phyloP scores from a whole-genome alignment of 2,329 filamentous ascomycete species.

The Periconia sp. region DNA sequence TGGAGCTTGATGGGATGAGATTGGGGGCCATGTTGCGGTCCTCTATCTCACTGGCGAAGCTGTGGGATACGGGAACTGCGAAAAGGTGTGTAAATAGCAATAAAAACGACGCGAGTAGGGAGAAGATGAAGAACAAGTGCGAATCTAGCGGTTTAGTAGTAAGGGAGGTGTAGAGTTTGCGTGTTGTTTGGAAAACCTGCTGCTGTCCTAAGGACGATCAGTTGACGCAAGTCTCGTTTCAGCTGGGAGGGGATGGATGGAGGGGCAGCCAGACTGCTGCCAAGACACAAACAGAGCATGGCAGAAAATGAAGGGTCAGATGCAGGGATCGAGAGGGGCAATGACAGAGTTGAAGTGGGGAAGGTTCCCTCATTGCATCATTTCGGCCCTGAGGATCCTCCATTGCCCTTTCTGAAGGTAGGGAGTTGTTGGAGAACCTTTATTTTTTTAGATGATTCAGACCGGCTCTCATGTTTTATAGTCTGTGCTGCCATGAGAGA shows the following conservation, averaged over 20 bases:
- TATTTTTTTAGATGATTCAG: no score
- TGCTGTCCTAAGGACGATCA: constrained; percentile 3
- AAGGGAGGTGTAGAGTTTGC: neutral
- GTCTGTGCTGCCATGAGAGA: no score
- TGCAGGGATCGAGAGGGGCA: no score
- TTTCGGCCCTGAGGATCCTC: no score
- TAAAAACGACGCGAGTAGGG: neutral
- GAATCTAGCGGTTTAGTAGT: neutral
- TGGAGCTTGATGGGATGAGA: constrained; percentile 28
- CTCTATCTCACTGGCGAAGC: neutral
- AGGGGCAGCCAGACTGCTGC: neutral
- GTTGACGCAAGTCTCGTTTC: constrained; percentile 15
- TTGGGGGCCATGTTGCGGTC: constrained; percentile 26
- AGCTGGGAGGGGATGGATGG: constrained; percentile 6
- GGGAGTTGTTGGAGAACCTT: no score
- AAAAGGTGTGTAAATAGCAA: neutral
- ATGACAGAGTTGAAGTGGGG: no score
- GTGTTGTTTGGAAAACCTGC: constrained; percentile 1
- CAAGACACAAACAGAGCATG: neutral
- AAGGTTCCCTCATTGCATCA: no score
- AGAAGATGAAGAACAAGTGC: neutral
- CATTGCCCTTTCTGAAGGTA: no score
- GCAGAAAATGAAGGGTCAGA: no score
- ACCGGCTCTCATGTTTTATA: no score
- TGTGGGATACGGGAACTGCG: neutral